Base-by-base conservation (phyloP, 495 filamentous ascomycete genomes). In the Podospora comata region DNA sequence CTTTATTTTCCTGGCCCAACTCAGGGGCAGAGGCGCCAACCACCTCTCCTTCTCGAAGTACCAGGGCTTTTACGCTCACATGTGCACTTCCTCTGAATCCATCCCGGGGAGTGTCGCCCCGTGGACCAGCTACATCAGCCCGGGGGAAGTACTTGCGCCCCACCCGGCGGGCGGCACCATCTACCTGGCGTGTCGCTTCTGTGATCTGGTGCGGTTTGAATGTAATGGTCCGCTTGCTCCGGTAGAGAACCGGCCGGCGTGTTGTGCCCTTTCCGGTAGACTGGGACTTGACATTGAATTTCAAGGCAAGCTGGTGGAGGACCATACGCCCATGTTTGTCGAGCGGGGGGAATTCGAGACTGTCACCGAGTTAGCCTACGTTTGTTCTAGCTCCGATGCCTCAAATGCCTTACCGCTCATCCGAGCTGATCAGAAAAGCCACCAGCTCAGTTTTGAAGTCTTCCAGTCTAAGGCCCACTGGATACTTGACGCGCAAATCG, bases 1-100 rank as follows among this genome's bases (percentile, higher is more conserved):
- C 95, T 71, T 85, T 90, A 68, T 97, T 99, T 60, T 91, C 92
- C 3, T 79, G 82, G 1, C 92, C 92, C 28, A 99, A 82, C 77
- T 96, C 94, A 2, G 92, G 90, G 0, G 94, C 95, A 39, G 86
- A 85, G 13, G 85, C 92, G 56, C 94, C 95, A 20, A 97, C 93
- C 57, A 96, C 80, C 66, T 97, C 92, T n/a, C 95, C 95, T 70
- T 98, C 92, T 69, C 86, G 85, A 65, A 92, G 91, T 7, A 83
- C 84, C 32, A 87, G 82, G 5, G 83, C 83, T 15, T 79, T 70
- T 56, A 67, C 44, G 5, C 69, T 61, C 3, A 53, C 63, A 18
- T 73, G 65, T 6, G 73, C 75, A 13, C 70, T 72, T 28, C 64
- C 61, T 4, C 62, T 9, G 2, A 48, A 4, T 66, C 15, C 30